A percentile compares a stretch with the other conserved stretches of the same genome.
phyloP scores from a whole-genome alignment of 179 eudicot species.

The Gypsophila paniculata region DNA sequence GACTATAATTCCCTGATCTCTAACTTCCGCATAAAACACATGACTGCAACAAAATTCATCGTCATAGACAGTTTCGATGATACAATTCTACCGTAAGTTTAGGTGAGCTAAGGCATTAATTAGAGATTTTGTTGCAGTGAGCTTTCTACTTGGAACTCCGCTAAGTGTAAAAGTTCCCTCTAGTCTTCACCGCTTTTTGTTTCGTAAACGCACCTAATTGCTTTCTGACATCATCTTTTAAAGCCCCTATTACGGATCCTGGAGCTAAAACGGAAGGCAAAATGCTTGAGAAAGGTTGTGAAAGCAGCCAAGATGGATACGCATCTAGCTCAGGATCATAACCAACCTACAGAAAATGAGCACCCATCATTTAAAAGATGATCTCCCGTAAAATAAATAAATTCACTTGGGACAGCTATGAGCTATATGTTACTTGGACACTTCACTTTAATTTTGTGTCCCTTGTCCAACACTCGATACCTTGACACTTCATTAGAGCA shows the following conservation, averaged over 20 bases:
- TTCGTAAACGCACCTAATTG: constrained; percentile 45
- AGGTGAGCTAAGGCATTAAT: too few relatives aligned
- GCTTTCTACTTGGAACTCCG: too few relatives aligned
- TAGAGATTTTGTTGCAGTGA: too few relatives aligned
- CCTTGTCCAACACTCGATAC: too few relatives aligned
- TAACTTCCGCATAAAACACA: background rate
- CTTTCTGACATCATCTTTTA: constrained; percentile 57
- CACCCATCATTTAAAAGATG: background rate
- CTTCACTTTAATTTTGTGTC: too few relatives aligned
- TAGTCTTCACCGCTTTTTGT: background rate
- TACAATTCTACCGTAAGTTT: too few relatives aligned
- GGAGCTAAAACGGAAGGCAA: constrained; percentile 79
- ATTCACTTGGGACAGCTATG: too few relatives aligned
- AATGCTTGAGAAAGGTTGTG: constrained; percentile 71
- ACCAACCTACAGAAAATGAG: constrained; percentile 57
- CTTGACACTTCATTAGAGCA: too few relatives aligned
- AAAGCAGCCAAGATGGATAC: constrained; percentile 79
- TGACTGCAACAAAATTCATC: background rate
- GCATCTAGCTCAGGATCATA: constrained; percentile 85
- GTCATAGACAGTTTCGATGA: background rate
- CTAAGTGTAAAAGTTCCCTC: too few relatives aligned
- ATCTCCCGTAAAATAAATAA: too few relatives aligned
- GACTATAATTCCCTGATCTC: background rate
- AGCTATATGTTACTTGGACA: too few relatives aligned
- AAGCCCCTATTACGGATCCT: constrained; percentile 58